Evolutionary conservation across 352 stramenopile genomes (phyloP).

Genomic region (Globisporangium okanoganense): DNA sequence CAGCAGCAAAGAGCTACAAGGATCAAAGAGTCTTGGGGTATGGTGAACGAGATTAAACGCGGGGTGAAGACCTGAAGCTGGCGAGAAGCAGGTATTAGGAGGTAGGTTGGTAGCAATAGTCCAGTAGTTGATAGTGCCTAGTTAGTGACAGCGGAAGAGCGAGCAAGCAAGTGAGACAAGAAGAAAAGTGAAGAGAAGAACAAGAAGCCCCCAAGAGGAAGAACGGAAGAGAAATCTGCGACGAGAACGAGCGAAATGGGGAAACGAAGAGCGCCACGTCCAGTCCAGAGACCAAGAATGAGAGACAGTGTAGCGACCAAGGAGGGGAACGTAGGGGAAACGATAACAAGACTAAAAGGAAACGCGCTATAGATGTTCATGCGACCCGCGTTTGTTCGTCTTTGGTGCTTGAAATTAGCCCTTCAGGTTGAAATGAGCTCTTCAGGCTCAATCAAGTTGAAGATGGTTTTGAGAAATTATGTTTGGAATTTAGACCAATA

Average conservation of each 20-base stretch:
- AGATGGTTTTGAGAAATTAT: background rate
- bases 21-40: background rate
- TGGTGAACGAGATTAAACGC: slow-evolving; percentile 1
- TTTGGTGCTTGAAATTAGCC: background rate
- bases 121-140: slow-evolving; percentile 16
- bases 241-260: background rate
- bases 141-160: slow-evolving; percentile 14
- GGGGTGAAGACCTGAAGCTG: background rate
- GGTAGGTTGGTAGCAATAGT: slow-evolving; percentile 16
- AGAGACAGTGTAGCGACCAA: slow-evolving; percentile 2
- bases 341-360: slow-evolving; percentile 1
- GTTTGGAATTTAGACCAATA: background rate
- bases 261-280: slow-evolving; percentile 6
- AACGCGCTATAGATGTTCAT: slow-evolving; percentile 11
- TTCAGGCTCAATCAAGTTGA: too few relatives aligned
- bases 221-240: background rate
- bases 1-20: background rate
- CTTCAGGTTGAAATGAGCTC: background rate
- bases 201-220: background rate
- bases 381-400: background rate
- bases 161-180: background rate
- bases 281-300: slow-evolving; percentile 3
- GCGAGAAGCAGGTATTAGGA: slow-evolving; percentile 6
- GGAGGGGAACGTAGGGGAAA: background rate
- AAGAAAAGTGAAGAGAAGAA: background rate